Conservation (phyloP, 148 eudicot species). For the Camellia granthamiana region DNA sequence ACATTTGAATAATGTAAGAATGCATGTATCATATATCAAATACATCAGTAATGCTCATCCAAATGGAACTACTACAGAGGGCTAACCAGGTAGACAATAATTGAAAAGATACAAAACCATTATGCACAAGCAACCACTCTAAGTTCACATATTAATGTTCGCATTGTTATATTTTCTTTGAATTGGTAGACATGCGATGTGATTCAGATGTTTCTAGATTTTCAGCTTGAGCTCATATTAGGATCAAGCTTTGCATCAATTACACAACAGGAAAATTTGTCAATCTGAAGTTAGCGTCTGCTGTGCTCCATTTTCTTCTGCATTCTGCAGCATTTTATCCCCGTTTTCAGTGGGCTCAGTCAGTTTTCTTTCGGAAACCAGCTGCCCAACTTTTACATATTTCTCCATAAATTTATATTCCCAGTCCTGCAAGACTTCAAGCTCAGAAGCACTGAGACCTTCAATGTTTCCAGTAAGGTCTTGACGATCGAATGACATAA, state of each 20-base stretch:
- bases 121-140: background rate
- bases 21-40: no score
- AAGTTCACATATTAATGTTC: background rate
- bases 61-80: no score
- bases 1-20: no score
- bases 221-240: background rate
- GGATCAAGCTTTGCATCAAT: background rate
- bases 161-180: background rate
- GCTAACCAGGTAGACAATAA: no score
- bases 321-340: constrained; percentile 16
- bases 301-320: constrained; percentile 4
- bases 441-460: constrained; percentile 65
- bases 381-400: constrained; percentile 77
- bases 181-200: background rate
- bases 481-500: constrained; percentile 79
- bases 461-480: constrained; percentile 71
- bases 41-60: no score
- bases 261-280: background rate
- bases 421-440: constrained; percentile 86
- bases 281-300: constrained; percentile 14
- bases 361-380: constrained; percentile 29
- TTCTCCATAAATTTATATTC: constrained; percentile 86
- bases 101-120: no score
- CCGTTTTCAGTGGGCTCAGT: constrained; percentile 14
- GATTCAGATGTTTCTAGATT: background rate